These are phyloP conservation scores for Saturnispora hagleri DNA, from an alignment of 805 yeast species.

Conservation along the genomic window DNA sequence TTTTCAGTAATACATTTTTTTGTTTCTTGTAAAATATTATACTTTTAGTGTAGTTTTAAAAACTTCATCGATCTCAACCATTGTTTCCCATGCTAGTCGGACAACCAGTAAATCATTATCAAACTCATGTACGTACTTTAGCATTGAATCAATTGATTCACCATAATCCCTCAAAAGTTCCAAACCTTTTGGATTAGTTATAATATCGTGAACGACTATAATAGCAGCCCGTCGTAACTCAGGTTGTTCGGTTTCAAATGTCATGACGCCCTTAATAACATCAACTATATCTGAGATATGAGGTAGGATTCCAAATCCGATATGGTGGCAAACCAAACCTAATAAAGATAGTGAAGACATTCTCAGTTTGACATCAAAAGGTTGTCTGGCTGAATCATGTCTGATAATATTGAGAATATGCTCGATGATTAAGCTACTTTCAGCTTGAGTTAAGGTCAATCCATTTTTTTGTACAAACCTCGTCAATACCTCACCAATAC, in stretches of 20 bases:
- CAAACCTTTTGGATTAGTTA: slow-evolving; percentile 34
- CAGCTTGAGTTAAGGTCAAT: slow-evolving; percentile 33
- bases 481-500: slow-evolving; percentile 73
- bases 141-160: slow-evolving; percentile 30
- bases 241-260: slow-evolving; percentile 38
- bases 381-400: neutral
- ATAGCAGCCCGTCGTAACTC: slow-evolving; percentile 66
- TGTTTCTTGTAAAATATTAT: neutral
- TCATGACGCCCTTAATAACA: slow-evolving; percentile 68
- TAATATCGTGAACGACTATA: slow-evolving; percentile 53
- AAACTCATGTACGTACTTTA: slow-evolving; percentile 37
- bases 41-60: slow-evolving; percentile 13
- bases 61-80: slow-evolving; percentile 24
- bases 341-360: slow-evolving; percentile 83
- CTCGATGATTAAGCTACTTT: slow-evolving; percentile 36
- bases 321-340: slow-evolving; percentile 52
- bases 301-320: slow-evolving; percentile 37
- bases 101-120: slow-evolving; percentile 51
- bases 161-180: slow-evolving; percentile 44
- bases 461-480: slow-evolving; percentile 45
- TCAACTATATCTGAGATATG: slow-evolving; percentile 55
- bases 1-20: neutral
- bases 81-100: slow-evolving; percentile 42
- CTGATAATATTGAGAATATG: neutral
- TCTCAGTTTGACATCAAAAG: slow-evolving; percentile 50